Evolutionary conservation across 108 stramenopile species (phyloP), one percentile per base, ranked within the genome.

Genomic region (Skeletonema grethae): DNA sequence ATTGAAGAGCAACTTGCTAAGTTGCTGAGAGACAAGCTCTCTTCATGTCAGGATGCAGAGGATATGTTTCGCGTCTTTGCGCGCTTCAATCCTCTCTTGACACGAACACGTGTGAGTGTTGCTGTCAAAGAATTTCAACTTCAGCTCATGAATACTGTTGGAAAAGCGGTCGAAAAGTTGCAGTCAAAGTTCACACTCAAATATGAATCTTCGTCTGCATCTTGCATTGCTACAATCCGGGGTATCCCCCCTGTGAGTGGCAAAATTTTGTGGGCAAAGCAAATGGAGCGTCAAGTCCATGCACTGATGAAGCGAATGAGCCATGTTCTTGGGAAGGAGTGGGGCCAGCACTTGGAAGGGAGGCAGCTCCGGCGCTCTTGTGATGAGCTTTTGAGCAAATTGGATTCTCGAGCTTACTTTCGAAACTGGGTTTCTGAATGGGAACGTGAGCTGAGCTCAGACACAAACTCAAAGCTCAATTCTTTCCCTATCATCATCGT

Each of bases 201-300:
- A 43, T 99, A 97, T 66, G 96, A 96, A 75, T 85, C 84, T 3
- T 93, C 90, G 11, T 69, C 84, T 24, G 85, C 87, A 31, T 86
- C 88, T 28, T 80, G 73, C 25, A 83, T 93, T 50, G 86, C 93
- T n/a, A 81, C 87, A 29, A 67, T 97, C 16, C 82, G 97, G 15
- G 98, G 97, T 15, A 90, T 98, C 24, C 99, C 99, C 4, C 97
- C 98, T 2, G 86, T 98, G 13, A 91, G 95, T 20, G 98, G 97
- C 8, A 96, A 97, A 67, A 97, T 98, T 62, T 72, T 98, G 18
- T 99, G 99, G 99, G 99, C 99, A 29, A 96, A 97, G 70, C 98
- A 98, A 71, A 97, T 99, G 85, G 98, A 98, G 77, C 84, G 96
- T 3, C 98, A 98, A 76, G 90, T 99, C 4, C 84, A 91, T 61